These are phyloP conservation scores for Leccinellum albellum DNA, from an alignment of 768 basidiomycete species.

Conservation along the genomic window DNA sequence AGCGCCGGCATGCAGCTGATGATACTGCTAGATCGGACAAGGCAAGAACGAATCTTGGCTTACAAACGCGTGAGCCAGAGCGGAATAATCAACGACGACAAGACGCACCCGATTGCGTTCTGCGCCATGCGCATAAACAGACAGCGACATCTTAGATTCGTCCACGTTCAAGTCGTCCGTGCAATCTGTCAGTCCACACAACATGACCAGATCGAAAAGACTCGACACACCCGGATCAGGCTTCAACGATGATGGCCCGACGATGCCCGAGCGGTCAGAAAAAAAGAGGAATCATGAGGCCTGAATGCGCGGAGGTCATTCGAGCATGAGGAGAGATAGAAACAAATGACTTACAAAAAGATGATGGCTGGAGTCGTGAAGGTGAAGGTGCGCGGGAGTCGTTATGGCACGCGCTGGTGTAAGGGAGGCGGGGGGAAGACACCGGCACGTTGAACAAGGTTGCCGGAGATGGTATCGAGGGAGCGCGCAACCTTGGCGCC, in stretches of 20 bases:
- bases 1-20: constrained; percentile 84
- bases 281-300: too few species aligned
- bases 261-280: too few species aligned
- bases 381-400: too few species aligned
- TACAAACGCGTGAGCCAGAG: constrained; percentile 26
- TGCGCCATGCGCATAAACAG: constrained; percentile 82
- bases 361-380: too few species aligned
- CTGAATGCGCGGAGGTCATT: too few species aligned
- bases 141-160: constrained; percentile 81
- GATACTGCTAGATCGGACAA: constrained; percentile 82
- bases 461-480: too few species aligned
- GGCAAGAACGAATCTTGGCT: constrained; percentile 87
- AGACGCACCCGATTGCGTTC: constrained; percentile 60
- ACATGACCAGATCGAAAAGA: constrained; percentile 1
- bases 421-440: too few species aligned
- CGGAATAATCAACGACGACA: neutral
- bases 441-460: too few species aligned
- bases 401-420: too few species aligned
- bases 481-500: too few species aligned
- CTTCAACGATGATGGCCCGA: constrained; percentile 30
- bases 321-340: too few species aligned
- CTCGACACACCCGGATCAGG: constrained; percentile 77
- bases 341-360: too few species aligned
- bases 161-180: constrained; percentile 91
- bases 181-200: neutral